A percentile compares a stretch with the other conserved stretches of the same genome.
These are phyloP conservation scores for Trichoderma hamatum DNA, from an alignment of 2,329 filamentous ascomycete genomes.

Conservation along the genomic window DNA sequence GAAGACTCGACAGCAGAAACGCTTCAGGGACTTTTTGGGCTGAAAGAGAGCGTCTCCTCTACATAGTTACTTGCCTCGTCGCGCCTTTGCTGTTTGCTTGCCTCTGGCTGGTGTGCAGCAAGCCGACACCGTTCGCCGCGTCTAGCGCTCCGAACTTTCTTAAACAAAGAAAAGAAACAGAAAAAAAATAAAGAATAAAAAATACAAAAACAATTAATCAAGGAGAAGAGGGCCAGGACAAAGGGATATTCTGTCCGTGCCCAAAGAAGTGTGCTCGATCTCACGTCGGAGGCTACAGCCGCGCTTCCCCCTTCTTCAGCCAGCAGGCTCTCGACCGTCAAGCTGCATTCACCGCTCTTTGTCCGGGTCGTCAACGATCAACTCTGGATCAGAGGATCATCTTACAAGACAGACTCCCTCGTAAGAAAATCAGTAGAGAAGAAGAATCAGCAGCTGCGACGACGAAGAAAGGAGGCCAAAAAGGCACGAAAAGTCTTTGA, in stretches of 20 bases:
- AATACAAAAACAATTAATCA: not conserved
- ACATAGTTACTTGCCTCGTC: conserved; percentile 22
- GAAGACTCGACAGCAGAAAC: not conserved
- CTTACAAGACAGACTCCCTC: conserved; percentile 29
- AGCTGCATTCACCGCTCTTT: conserved; percentile 73
- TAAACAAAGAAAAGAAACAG: conserved; percentile 2
- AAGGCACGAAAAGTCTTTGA: conserved; percentile 46
- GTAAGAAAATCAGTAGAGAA: conserved; percentile 36
- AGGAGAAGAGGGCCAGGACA: not conserved
- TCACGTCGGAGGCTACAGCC: conserved; percentile 6
- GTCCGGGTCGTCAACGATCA: conserved; percentile 56
- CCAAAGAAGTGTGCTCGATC: conserved; percentile 2
- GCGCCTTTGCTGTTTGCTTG: conserved; percentile 9
- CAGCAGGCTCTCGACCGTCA: conserved; percentile 49
- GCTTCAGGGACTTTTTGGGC: not conserved
- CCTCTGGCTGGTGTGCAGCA: not conserved
- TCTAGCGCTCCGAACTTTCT: not conserved
- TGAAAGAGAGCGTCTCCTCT: conserved; percentile 10
- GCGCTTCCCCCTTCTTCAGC: not conserved
- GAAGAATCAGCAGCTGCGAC: conserved; percentile 41
- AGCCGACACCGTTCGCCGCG: conserved; percentile 17
- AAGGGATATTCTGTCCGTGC: not conserved
- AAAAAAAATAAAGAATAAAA: conserved; percentile 5
- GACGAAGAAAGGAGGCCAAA: conserved; percentile 40
- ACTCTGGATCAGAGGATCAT: conserved; percentile 42